Evolutionary conservation across 129 eudicot genomes (phyloP).

Genomic region (Escallonia rubra): DNA sequence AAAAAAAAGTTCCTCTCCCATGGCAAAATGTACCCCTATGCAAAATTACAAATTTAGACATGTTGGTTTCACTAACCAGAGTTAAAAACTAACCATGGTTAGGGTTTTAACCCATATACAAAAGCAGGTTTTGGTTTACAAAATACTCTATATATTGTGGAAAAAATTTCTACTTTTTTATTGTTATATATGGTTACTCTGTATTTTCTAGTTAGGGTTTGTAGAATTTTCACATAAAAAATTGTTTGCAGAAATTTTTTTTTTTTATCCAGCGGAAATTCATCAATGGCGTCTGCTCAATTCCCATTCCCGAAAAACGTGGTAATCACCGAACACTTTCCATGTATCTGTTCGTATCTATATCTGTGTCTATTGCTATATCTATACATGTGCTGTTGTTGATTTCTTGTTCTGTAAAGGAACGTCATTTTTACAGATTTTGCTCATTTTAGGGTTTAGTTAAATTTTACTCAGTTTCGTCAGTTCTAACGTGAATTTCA

Average conservation of each 20-base stretch:
- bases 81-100: slow-evolving; percentile 20
- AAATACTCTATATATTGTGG: slow-evolving; percentile 6
- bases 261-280: background rate
- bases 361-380: background rate
- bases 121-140: background rate
- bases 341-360: background rate
- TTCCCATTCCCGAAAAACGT: background rate
- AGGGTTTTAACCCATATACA: slow-evolving; percentile 1
- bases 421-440: background rate
- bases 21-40: no score
- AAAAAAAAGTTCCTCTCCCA: no score
- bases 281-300: slow-evolving; percentile 10
- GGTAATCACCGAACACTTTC: background rate
- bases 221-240: background rate
- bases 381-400: slow-evolving; percentile 1
- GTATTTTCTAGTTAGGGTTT: slow-evolving; percentile 7
- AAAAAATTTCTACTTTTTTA: background rate
- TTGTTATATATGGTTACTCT: background rate
- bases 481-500: background rate
- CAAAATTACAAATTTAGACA: no score
- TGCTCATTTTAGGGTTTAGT: slow-evolving; percentile 10
- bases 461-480: background rate
- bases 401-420: background rate
- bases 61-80: background rate
- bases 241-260: background rate